Conservation (phyloP, 2,329 filamentous ascomycete species). For the Fusarium abutilonis region DNA sequence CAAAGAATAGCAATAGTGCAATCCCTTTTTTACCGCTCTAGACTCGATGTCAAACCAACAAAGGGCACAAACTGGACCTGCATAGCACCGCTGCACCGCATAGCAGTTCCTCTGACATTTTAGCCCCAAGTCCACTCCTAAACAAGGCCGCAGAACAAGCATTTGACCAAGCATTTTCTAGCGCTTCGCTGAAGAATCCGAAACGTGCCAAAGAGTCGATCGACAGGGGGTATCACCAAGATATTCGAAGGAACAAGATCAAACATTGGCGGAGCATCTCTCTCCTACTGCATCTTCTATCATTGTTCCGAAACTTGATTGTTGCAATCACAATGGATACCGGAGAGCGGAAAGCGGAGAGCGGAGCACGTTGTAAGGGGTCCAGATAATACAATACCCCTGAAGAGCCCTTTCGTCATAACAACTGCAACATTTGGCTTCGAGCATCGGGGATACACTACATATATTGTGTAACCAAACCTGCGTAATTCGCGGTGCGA, state of each 20-base stretch:
- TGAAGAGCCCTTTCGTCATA: conserved; percentile 19
- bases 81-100: no score
- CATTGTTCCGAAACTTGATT: conserved; percentile 12
- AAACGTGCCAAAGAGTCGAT: conserved; percentile 16
- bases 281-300: conserved; percentile 22
- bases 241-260: not conserved
- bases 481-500: conserved; percentile 1
- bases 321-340: conserved; percentile 30
- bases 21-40: conserved; percentile 2
- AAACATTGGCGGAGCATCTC: conserved; percentile 27
- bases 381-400: conserved; percentile 19
- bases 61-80: not conserved
- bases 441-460: conserved; percentile 4
- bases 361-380: conserved; percentile 23
- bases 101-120: no score
- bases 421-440: conserved; percentile 17
- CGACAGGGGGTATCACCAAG: conserved; percentile 15
- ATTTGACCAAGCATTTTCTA: conserved; percentile 22
- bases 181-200: conserved; percentile 9
- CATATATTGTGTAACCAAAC: conserved; percentile 14
- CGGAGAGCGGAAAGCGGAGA: not conserved
- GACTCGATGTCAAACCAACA: conserved; percentile 3
- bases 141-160: conserved; percentile 32
- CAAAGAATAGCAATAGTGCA: conserved; percentile 27
- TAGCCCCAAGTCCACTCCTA: not conserved